A percentile compares a stretch with the other conserved stretches of the same genome.
Evolutionary conservation across 2,329 filamentous ascomycete genomes (phyloP).

Genomic region (Bretziella fagacearum): DNA sequence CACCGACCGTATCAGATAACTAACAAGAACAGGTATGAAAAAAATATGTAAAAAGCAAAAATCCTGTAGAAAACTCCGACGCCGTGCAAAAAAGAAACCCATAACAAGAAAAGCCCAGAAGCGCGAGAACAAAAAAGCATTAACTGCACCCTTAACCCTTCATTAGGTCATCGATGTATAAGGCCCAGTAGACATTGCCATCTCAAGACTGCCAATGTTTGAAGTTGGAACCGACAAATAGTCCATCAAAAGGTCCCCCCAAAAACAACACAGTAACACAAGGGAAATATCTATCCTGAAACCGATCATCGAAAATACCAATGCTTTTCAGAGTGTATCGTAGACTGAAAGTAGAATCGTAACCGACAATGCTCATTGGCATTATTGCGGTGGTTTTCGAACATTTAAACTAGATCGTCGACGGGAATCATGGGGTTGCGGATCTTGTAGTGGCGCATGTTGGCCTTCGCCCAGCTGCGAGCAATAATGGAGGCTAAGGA

Average conservation of each 20-base stretch:
- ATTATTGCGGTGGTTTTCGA: background rate
- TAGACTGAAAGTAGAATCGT: conserved; percentile 3
- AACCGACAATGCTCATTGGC: background rate
- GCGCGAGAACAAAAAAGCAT: conserved; percentile 14
- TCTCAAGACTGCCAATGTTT: no score
- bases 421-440: conserved; percentile 31
- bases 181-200: no score
- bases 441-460: conserved; percentile 40
- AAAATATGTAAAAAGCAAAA: conserved; percentile 12
- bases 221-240: no score
- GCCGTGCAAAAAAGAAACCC: conserved; percentile 13
- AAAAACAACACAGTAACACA: background rate
- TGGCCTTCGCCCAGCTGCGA: conserved; percentile 73
- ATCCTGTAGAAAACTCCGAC: conserved; percentile 15
- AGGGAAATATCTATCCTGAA: background rate
- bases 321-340: background rate
- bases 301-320: background rate
- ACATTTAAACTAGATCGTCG: conserved; percentile 27
- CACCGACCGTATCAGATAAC: conserved; percentile 3
- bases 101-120: conserved; percentile 9
- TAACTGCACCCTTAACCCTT: conserved; percentile 9
- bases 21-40: conserved; percentile 9
- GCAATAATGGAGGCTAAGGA: conserved; percentile 13
- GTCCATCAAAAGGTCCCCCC: no score
- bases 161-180: no score